Conservation (phyloP, 768 basidiomycete species). For the Auriscalpium orientale region DNA sequence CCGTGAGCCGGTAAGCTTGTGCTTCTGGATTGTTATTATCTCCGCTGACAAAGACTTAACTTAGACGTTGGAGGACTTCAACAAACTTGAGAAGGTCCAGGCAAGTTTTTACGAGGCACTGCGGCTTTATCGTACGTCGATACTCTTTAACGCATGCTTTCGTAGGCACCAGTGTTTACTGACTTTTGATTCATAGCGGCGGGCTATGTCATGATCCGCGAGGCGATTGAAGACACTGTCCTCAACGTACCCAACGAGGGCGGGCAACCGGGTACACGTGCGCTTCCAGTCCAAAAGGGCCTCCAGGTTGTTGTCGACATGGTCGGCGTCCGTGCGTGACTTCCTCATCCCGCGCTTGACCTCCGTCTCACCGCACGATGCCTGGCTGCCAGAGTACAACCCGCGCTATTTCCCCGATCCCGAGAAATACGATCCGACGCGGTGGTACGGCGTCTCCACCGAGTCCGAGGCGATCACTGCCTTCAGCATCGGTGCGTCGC, state of each 20-base stretch:
- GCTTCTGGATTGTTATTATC: neutral
- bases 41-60: neutral
- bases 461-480: constrained; percentile 10
- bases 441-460: constrained; percentile 28
- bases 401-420: constrained; percentile 30
- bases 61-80: constrained; percentile 20
- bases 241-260: constrained; percentile 15
- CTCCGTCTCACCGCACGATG: neutral
- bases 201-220: constrained; percentile 23
- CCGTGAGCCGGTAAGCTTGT: constrained; percentile 15
- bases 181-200: constrained; percentile 16
- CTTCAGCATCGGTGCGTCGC: constrained; percentile 15
- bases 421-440: constrained; percentile 26
- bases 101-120: constrained; percentile 25
- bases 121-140: constrained; percentile 28
- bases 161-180: neutral
- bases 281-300: constrained; percentile 20
- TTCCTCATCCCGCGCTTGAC: neutral
- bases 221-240: constrained; percentile 21
- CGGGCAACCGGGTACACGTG: constrained; percentile 8
- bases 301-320: constrained; percentile 24
- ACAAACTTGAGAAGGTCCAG: constrained; percentile 23
- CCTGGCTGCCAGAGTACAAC: constrained; percentile 26
- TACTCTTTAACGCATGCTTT: neutral
- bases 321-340: constrained; percentile 21